Evolutionary conservation across 768 basidiomycete species (phyloP).

Genomic region (Mycena capillaripes): DNA sequence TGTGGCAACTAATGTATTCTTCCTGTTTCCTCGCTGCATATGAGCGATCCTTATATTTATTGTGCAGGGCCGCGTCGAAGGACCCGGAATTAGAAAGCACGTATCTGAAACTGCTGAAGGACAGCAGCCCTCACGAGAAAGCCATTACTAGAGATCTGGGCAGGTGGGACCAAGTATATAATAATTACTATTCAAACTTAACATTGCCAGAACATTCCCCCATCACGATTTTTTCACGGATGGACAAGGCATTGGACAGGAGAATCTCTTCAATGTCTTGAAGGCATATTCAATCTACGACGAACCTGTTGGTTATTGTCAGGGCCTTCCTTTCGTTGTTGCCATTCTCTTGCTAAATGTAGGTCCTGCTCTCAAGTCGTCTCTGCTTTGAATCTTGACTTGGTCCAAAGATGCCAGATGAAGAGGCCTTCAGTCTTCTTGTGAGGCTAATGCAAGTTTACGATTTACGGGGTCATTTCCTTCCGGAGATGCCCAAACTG

Average conservation of each 20-base stretch:
- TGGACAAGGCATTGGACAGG: constrained; percentile 95
- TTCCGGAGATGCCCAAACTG: constrained; percentile 99
- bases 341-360: constrained; percentile 95
- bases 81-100: constrained; percentile 86
- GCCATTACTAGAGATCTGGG: constrained; percentile 94
- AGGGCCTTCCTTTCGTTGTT: constrained; percentile 96
- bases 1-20: constrained; percentile 94
- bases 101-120: constrained; percentile 87
- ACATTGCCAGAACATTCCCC: constrained; percentile 84
- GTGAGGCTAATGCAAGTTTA: constrained; percentile 97
- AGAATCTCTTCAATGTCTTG: constrained; percentile 96
- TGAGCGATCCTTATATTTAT: constrained; percentile 13
- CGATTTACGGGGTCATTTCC: constrained; percentile 94
- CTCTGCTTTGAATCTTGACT: constrained; percentile 1
- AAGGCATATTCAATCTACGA: constrained; percentile 97
- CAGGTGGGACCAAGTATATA: constrained; percentile 58
- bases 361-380: constrained; percentile 40
- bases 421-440: constrained; percentile 96
- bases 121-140: constrained; percentile 91
- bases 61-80: constrained; percentile 90
- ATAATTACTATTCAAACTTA: constrained; percentile 20
- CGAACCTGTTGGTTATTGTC: constrained; percentile 98
- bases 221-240: constrained; percentile 97
- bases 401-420: constrained; percentile 92
- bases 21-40: constrained; percentile 8